A percentile compares a stretch with the other conserved stretches of the same genome.
Evolutionary conservation across 2,329 filamentous ascomycete genomes (phyloP).

Genomic region (Tolypocladium endophyticum): DNA sequence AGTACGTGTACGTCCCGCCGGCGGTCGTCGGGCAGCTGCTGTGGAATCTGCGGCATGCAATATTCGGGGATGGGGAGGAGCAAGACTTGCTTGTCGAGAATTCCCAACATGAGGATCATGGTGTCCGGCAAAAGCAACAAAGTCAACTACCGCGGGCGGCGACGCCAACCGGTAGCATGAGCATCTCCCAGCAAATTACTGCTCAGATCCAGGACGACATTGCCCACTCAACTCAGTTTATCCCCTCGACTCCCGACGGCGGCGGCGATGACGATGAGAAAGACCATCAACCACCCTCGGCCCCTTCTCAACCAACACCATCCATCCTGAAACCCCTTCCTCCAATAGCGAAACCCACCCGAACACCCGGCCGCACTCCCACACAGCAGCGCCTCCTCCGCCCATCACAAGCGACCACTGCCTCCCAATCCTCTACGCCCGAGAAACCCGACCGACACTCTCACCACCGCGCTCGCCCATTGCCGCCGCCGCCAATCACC

Average conservation of each 20-base stretch:
- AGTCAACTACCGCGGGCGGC: conserved; percentile 1
- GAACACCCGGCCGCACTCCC: conserved; percentile 1
- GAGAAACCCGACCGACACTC: conserved; percentile 9
- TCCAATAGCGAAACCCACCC: neutral
- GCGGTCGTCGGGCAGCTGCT: conserved; percentile 47
- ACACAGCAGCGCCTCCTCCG: conserved; percentile 1
- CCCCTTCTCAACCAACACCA: neutral
- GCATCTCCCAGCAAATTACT: conserved; percentile 40
- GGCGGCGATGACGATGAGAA: conserved; percentile 2
- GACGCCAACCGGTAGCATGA: conserved; percentile 13
- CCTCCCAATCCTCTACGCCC: conserved; percentile 22
- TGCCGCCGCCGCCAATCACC: neutral
- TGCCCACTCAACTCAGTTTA: conserved; percentile 25
- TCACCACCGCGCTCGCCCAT: neutral
- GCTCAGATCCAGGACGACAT: conserved; percentile 39
- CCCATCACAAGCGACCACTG: conserved; percentile 26
- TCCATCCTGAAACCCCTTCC: conserved; percentile 9
- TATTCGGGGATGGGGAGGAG: conserved; percentile 21
- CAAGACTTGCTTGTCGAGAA: conserved; percentile 4
- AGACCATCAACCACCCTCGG: neutral
- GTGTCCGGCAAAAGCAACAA: neutral
- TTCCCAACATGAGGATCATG: neutral
- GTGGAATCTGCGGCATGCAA: conserved; percentile 44
- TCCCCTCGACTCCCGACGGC: conserved; percentile 21
- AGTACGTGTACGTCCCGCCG: conserved; percentile 44